Conservation (phyloP, 2,329 filamentous ascomycete species). For the Ophiostoma australiae region DNA sequence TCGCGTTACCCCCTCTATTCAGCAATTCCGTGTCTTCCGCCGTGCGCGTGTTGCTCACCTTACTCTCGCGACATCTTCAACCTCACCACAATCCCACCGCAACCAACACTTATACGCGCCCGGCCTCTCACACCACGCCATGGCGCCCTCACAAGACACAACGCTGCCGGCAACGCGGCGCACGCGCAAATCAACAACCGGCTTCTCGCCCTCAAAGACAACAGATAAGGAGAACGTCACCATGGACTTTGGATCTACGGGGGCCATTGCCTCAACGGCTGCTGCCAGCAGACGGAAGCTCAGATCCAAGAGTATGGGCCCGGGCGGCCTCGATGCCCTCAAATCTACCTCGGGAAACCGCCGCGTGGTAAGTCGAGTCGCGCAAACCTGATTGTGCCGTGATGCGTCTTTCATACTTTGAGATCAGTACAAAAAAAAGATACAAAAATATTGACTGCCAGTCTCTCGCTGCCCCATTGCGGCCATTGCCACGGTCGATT, state of each 20-base stretch:
- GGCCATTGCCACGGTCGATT: constrained; percentile 60
- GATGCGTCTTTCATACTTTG: not conserved
- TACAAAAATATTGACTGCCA: constrained; percentile 30
- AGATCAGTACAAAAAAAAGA: too few relatives aligned
- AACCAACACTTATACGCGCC: not conserved
- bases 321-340: constrained; percentile 79
- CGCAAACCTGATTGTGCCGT: constrained; percentile 33
- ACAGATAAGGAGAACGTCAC: constrained; percentile 76
- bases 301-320: constrained; percentile 92
- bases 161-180: constrained; percentile 55
- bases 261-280: constrained; percentile 38
- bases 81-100: not conserved
- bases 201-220: constrained; percentile 49
- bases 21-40: not conserved
- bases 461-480: constrained; percentile 52
- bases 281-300: constrained; percentile 61
- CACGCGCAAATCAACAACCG: constrained; percentile 67
- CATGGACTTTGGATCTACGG: constrained; percentile 50
- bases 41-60: not conserved
- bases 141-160: constrained; percentile 41
- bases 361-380: constrained; percentile 58
- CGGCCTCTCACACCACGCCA: constrained; percentile 27
- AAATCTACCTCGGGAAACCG: constrained; percentile 71
- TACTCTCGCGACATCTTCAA: not conserved
- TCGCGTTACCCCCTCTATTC: not conserved